Base-by-base conservation (phyloP, 805 yeast genomes). In the Candida stauntonica region DNA sequence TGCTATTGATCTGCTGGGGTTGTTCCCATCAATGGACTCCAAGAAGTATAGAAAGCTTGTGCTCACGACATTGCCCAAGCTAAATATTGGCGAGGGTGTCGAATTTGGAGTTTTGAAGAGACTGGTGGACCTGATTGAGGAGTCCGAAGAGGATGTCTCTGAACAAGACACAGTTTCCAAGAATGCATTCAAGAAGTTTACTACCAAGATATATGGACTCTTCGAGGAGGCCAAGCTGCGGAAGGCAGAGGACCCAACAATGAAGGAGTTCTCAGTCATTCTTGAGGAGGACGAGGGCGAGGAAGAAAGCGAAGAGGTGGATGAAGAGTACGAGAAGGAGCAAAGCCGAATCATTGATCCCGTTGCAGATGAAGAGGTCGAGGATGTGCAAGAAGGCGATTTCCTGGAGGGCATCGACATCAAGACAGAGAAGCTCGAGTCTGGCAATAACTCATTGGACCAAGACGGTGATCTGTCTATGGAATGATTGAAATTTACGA, bases 11-110 rank as follows among this genome's bases (percentile, higher is more conserved):
- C 60, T 84, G 9, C 52, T 85, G 33, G 69, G 67, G 20, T 66
- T 73, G 0, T 61, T 81, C 17, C 70, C 63, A 5, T 62, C 58
- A 20, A 52, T 65, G 24, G 79, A 70, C 3, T 65, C 75, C 5
- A 70, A 74, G 26, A 79, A 75, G 45, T 64, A 58, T 26, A 75
- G 75, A 43, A 81, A 74, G 44, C 66, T 77, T 26, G 63, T 84
- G 2, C 54, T 82, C 8, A 61, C 62, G 12, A 70, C 71, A 31
- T 58, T 85, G 23, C 63, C 68, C 18, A 76, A 74, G 45, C 62
- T 84, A 15, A 54, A 51, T 23, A 59, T 78, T 27, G 67, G 75
- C 1, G 35, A 58, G 3, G 48, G 50, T 4, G 57, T 63, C 12
- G 48, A 51, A 7, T 41, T 43, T 13, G 52, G 50, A 7, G 44